Conservation (phyloP, 1,284 basidiomycete species). For the Vanrija humicola region DNA sequence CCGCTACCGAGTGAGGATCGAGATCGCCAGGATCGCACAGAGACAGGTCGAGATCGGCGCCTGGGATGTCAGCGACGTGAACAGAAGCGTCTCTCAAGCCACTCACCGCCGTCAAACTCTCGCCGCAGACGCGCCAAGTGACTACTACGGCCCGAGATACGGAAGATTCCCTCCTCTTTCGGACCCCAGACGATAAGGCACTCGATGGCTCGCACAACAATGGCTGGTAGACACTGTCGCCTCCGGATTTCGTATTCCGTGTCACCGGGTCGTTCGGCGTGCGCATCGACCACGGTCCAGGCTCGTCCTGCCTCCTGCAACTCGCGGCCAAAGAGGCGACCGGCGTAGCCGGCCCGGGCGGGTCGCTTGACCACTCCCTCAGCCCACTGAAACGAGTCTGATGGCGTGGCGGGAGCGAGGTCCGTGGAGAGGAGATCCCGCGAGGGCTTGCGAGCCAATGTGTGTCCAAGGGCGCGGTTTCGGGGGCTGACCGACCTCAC, state of each 20-base stretch:
- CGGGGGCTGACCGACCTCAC: constrained; percentile 2
- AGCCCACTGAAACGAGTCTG: constrained; percentile 17
- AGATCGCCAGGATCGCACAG: constrained; percentile 72
- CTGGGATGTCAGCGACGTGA: constrained; percentile 42
- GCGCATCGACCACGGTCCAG: constrained; percentile 29
- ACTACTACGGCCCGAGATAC: constrained; percentile 49
- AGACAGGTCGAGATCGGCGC: constrained; percentile 75
- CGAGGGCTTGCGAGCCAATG: constrained; percentile 15
- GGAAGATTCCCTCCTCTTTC: constrained; percentile 50
- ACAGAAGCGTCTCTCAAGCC: constrained; percentile 1
- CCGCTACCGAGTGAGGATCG: constrained; percentile 87
- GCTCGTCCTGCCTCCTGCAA: constrained; percentile 31
- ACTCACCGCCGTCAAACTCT: constrained; percentile 76
- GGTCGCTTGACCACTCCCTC: constrained; percentile 25
- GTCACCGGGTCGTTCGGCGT: constrained; percentile 16
- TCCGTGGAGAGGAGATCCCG: constrained; percentile 18
- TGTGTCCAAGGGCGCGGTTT: constrained; percentile 7
- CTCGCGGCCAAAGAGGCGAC: constrained; percentile 40
- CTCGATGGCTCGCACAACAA: constrained; percentile 45
- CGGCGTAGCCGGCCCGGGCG: constrained; percentile 11
- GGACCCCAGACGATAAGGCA: constrained; percentile 48
- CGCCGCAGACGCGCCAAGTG: constrained; percentile 68
- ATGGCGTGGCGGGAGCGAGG: constrained; percentile 6
- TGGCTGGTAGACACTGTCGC: constrained; percentile 42
- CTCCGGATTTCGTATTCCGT: constrained; percentile 27